Conservation (phyloP, 176 grass and related monocot species). For the Carex cristatella region DNA sequence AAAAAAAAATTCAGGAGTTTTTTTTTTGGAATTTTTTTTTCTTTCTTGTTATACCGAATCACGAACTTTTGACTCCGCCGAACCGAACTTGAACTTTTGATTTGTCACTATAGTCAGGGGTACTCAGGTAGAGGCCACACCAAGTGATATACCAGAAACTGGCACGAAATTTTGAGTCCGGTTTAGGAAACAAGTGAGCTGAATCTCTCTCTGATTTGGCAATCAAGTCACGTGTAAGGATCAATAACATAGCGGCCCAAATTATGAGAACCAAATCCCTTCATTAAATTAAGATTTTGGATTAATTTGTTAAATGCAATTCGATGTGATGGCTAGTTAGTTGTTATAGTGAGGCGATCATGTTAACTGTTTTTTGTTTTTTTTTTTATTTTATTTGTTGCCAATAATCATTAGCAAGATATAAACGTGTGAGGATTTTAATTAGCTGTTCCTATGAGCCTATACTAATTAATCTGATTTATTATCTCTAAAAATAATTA, state of each 20-base stretch:
- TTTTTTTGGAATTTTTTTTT: too few relatives aligned
- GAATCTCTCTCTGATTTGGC: not conserved
- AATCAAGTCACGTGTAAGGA: constrained; percentile 12
- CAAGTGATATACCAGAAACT: not conserved
- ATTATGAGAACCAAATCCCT: constrained; percentile 14
- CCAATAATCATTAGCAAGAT: constrained; percentile 3
- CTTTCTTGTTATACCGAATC: too few relatives aligned
- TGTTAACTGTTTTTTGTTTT: not conserved
- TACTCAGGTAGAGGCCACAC: not conserved
- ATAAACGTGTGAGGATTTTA: not conserved
- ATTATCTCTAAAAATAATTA: not conserved
- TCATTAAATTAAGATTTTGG: not conserved
- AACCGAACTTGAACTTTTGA: too few relatives aligned
- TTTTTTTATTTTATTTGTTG: not conserved
- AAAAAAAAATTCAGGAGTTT: too few relatives aligned
- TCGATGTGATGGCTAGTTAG: not conserved
- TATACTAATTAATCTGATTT: not conserved
- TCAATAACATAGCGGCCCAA: not conserved
- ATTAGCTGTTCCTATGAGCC: constrained; percentile 5
- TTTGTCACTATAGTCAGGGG: too few relatives aligned
- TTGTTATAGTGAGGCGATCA: not conserved
- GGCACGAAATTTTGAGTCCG: not conserved
- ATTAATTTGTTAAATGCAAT: not conserved
- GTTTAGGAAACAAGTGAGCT: not conserved
- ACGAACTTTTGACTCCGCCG: too few relatives aligned